Conservation (phyloP, 768 basidiomycete genomes). For the Harrya chromipes region DNA sequence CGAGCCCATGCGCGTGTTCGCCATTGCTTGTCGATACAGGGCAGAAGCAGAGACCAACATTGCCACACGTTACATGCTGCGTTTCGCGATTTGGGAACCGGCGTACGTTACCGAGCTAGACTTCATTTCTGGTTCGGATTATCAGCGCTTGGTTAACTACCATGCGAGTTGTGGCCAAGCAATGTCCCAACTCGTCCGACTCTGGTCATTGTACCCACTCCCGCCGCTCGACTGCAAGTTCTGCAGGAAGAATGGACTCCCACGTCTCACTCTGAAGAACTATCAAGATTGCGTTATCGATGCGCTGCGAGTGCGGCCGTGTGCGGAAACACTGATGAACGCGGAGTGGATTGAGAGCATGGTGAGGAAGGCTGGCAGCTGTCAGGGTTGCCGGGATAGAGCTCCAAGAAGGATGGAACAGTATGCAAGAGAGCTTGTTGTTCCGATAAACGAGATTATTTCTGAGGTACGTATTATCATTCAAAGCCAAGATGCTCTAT, state of each 20-base stretch:
- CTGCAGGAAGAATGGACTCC: slow-evolving; percentile 34
- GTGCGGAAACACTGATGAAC: slow-evolving; percentile 29
- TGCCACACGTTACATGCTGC: slow-evolving; percentile 38
- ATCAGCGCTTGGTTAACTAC: slow-evolving; percentile 37
- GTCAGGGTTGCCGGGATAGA: slow-evolving; percentile 28
- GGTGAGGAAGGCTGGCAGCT: slow-evolving; percentile 31
- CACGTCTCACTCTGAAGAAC: slow-evolving; percentile 29
- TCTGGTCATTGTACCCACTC: slow-evolving; percentile 31
- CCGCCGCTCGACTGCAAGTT: slow-evolving; percentile 33
- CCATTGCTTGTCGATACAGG: slow-evolving; percentile 36
- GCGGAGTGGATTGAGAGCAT: slow-evolving; percentile 31
- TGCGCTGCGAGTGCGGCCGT: slow-evolving; percentile 30
- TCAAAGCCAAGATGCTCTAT: background rate
- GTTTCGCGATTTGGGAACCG: slow-evolving; percentile 33
- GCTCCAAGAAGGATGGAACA: slow-evolving; percentile 29
- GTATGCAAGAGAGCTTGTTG: slow-evolving; percentile 27
- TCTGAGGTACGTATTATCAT: slow-evolving; percentile 22
- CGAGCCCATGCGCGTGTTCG: slow-evolving; percentile 37
- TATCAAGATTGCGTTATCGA: slow-evolving; percentile 36
- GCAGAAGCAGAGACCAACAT: slow-evolving; percentile 32
- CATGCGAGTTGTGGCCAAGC: slow-evolving; percentile 34
- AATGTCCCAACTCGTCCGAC: slow-evolving; percentile 31
- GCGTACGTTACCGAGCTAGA: slow-evolving; percentile 35
- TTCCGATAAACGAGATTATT: slow-evolving; percentile 28
- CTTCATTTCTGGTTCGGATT: slow-evolving; percentile 36